Evolutionary conservation across 2,329 filamentous ascomycete species (phyloP), one percentile per base, ranked within the genome.

Genomic region (Ophiobolus disseminans): DNA sequence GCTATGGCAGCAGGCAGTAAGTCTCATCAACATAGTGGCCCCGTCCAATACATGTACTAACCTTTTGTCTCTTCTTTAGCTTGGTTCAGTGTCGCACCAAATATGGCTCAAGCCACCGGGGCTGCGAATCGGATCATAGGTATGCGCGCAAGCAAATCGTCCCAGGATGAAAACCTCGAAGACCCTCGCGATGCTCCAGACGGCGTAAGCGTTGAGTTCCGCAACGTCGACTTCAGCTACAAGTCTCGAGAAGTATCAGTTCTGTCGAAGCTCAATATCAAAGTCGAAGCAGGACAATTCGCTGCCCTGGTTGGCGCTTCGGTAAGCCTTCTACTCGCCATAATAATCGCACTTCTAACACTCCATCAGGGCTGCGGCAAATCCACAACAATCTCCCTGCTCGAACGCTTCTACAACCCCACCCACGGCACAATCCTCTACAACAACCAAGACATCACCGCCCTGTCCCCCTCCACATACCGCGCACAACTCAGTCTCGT

Each of bases 161-260:
- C 31, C 32, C 5, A 21, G 46, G 3, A 16, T 48, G 36, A 11
- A 32, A 48, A 1, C 40, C 46, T 9, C 63, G 62, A 40, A 26
- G 53, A 2, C 30, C 55, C n/a, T 19, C 65, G 8, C 17, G 19
- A 23, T 31, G 50, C 10, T 32, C 53, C 6, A 8, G 39, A 48
- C 13, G 62, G 66, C 16, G 58, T 65, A 6, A 50, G 64, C 9
- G 83, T 99, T 54, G 92, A 97, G 68, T 97, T 99, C 80, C 85
- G 88, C 13, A 88, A 96, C 58, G 92, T 97, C 3, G 89, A 94
- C 73, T 97, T 97, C 81, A 83, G 90, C 36, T 99, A 97, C 70
- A 91, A 92, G 0, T 95, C 90, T 0, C 85, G 93, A 1, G 88
- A 90, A 0, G 90, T 95, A 56, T 90, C 91, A 10, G 73, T 75